These are phyloP conservation scores for Magnusiomyces sp. DNA, from an alignment of 1,139 yeast genomes.

Conservation along the genomic window DNA sequence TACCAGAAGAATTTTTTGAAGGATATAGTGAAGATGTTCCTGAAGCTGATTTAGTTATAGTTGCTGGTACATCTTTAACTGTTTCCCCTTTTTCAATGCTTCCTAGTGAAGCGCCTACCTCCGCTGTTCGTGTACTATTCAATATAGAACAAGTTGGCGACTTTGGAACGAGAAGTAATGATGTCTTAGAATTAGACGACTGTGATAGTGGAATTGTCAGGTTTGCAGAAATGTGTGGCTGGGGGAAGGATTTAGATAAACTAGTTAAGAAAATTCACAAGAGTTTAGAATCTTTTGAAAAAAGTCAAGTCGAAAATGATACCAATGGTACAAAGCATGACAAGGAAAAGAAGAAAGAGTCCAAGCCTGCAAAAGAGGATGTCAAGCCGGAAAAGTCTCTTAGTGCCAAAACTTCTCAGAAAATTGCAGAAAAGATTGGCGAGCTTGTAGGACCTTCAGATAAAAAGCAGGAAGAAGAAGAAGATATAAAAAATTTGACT, in stretches of 20 bases:
- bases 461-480: no score
- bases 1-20: constrained; percentile 63
- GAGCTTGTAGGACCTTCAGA: no score
- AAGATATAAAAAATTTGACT: no score
- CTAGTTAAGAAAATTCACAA: constrained; percentile 18
- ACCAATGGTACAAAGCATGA: neutral
- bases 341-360: neutral
- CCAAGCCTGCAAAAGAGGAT: no score
- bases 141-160: constrained; percentile 76
- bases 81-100: constrained; percentile 85
- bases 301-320: neutral
- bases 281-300: neutral
- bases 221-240: constrained; percentile 51
- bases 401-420: no score
- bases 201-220: constrained; percentile 56
- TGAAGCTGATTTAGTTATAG: constrained; percentile 63
- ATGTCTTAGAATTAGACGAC: constrained; percentile 49
- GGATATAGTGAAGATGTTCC: constrained; percentile 37
- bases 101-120: constrained; percentile 52
- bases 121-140: constrained; percentile 53
- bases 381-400: no score
- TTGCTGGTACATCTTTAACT: constrained; percentile 86
- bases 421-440: no score
- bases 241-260: constrained; percentile 46
- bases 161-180: constrained; percentile 44